Conservation (phyloP, 345 rosid species). For the Turnera subulata region DNA sequence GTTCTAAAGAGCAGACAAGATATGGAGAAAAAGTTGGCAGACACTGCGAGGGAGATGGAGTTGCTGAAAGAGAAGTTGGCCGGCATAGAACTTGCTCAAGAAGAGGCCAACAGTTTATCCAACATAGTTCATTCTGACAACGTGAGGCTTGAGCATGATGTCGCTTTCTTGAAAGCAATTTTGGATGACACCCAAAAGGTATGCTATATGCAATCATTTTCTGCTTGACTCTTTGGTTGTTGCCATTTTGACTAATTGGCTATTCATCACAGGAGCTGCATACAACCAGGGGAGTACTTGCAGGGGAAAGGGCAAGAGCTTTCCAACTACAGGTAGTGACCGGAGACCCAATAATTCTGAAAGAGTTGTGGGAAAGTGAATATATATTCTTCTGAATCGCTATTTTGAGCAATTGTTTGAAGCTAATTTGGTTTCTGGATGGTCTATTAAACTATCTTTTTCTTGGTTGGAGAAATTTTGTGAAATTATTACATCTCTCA, state of each 20-base stretch:
- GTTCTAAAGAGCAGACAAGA: constrained; percentile 73
- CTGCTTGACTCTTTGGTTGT: neutral
- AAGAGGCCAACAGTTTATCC: constrained; percentile 80
- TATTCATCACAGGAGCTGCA: constrained; percentile 61
- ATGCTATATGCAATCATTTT: neutral
- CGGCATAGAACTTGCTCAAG: constrained; percentile 73
- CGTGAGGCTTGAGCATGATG: constrained; percentile 95
- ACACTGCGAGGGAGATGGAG: constrained; percentile 70
- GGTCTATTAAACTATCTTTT: too few relatives aligned
- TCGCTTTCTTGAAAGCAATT: constrained; percentile 94
- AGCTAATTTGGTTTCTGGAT: too few relatives aligned
- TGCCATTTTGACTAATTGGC: constrained; percentile 12
- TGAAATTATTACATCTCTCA: too few relatives aligned
- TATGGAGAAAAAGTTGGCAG: constrained; percentile 65
- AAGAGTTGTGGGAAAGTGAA: neutral
- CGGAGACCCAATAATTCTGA: neutral
- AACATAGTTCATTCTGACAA: constrained; percentile 92
- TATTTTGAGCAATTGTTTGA: too few relatives aligned
- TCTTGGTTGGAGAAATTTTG: too few relatives aligned
- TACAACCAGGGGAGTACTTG: constrained; percentile 92
- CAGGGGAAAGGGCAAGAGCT: constrained; percentile 92
- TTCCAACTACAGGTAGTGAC: constrained; percentile 78
- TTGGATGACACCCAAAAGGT: constrained; percentile 97
- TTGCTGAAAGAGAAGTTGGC: constrained; percentile 79
- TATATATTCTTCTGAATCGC: neutral